Conservation (phyloP, 768 basidiomycete genomes). For the Coprinopsis cinerea region DNA sequence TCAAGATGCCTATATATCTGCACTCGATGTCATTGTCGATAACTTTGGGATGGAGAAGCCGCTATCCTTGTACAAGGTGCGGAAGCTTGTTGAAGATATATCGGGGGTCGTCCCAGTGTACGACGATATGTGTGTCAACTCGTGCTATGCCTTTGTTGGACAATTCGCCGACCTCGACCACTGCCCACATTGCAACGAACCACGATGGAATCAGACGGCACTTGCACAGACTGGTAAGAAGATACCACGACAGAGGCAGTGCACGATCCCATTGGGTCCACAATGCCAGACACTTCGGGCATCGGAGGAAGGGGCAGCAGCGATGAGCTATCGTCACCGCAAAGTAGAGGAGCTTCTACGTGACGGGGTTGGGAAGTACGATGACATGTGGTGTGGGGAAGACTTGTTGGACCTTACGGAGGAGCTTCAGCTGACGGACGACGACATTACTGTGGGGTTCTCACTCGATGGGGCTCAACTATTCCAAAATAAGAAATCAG, state of each 20-base stretch:
- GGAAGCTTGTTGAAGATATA: background rate
- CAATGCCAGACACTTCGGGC: slow-evolving; percentile 34
- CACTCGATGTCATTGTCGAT: no score
- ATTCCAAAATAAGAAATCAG: slow-evolving; percentile 28
- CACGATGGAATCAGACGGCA: background rate
- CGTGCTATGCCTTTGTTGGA: background rate
- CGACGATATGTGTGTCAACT: background rate
- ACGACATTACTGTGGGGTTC: slow-evolving; percentile 24
- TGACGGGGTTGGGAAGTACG: slow-evolving; percentile 1
- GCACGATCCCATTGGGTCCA: slow-evolving; percentile 36
- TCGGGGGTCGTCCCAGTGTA: background rate
- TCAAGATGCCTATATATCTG: no score
- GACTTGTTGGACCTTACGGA: slow-evolving; percentile 19
- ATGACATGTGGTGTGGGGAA: slow-evolving; percentile 23
- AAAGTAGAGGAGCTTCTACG: slow-evolving; percentile 20
- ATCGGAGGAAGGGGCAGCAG: slow-evolving; percentile 16
- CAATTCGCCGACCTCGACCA: background rate
- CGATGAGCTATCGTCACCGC: slow-evolving; percentile 22
- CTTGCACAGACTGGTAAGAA: slow-evolving; percentile 6
- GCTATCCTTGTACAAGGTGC: background rate
- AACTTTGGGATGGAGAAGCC: no score
- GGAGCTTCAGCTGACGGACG: slow-evolving; percentile 17
- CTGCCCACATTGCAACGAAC: background rate
- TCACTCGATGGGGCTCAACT: slow-evolving; percentile 36
- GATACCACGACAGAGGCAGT: slow-evolving; percentile 22